A percentile compares a stretch with the other conserved stretches of the same genome.
phyloP scores from a whole-genome alignment of 1,284 basidiomycete species.

The Trichosporon sp. region DNA sequence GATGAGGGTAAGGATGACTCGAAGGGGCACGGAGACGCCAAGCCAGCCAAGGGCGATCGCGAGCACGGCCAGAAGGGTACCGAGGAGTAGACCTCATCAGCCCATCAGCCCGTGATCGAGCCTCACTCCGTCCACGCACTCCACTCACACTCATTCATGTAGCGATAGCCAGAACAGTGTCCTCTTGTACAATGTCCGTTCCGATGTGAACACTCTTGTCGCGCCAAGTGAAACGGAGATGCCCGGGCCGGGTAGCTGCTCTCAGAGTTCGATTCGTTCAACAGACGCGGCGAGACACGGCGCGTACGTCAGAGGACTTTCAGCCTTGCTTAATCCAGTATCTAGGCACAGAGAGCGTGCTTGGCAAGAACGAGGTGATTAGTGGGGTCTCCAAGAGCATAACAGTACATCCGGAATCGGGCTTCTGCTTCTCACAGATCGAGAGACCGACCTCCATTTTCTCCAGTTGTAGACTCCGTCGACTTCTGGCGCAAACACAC shows the following conservation, averaged over 20 bases:
- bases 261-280: neutral
- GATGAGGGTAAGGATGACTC: neutral
- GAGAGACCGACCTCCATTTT: neutral
- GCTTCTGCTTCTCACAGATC: neutral
- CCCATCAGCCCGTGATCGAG: too few relatives aligned
- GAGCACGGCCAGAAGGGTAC: neutral
- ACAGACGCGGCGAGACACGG: neutral
- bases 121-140: too few relatives aligned
- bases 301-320: neutral
- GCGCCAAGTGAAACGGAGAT: slow-evolving; percentile 2
- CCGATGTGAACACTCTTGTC: neutral
- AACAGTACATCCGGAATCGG: neutral
- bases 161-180: too few relatives aligned
- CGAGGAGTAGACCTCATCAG: too few relatives aligned
- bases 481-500: neutral
- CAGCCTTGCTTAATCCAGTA: neutral
- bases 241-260: neutral
- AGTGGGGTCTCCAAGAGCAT: neutral
- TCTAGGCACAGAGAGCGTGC: neutral
- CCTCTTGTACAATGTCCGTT: neutral
- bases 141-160: too few relatives aligned
- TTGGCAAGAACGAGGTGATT: neutral
- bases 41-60: neutral
- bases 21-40: neutral
- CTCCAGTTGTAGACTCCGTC: too few relatives aligned